Conservation (phyloP, 352 stramenopile species). For the Pythium sp. region DNA sequence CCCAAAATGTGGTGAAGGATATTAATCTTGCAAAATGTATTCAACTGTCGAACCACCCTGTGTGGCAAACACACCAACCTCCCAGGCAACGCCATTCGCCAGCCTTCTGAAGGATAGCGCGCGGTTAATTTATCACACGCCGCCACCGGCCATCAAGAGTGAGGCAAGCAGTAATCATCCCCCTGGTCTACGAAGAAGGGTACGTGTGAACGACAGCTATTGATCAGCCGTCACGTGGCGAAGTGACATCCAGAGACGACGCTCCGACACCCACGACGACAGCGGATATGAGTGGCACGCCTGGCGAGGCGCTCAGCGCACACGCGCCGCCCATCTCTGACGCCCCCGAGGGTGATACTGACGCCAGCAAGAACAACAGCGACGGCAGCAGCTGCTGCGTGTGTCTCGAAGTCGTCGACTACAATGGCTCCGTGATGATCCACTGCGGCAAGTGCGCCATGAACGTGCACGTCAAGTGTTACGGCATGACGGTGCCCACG, state of each 20-base stretch:
- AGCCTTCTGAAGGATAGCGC: neutral
- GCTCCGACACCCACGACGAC: neutral
- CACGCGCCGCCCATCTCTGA: neutral
- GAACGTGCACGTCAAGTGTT: conserved; percentile 77
- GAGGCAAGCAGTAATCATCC: neutral
- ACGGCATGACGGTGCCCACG: conserved; percentile 46
- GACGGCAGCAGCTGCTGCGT: conserved; percentile 48
- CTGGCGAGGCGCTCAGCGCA: conserved; percentile 3
- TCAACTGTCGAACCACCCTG: neutral
- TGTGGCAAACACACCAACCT: neutral
- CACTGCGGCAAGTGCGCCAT: conserved; percentile 62
- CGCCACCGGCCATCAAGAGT: neutral
- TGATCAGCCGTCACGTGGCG: neutral
- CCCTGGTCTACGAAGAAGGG: neutral
- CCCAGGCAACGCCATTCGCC: neutral
- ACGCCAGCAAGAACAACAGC: neutral
- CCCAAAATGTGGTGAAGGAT: too few relatives aligned
- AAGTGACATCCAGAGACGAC: neutral
- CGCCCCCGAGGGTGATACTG: neutral
- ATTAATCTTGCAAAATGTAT: too few relatives aligned
- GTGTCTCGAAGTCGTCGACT: conserved; percentile 69
- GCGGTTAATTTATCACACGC: neutral
- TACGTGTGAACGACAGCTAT: neutral
- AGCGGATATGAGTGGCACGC: conserved; percentile 2
- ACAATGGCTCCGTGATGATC: conserved; percentile 55